A percentile compares a stretch with the other conserved stretches of the same genome.
Conservation (phyloP, 2,329 filamentous ascomycete species). For the Leptographium procerum region DNA sequence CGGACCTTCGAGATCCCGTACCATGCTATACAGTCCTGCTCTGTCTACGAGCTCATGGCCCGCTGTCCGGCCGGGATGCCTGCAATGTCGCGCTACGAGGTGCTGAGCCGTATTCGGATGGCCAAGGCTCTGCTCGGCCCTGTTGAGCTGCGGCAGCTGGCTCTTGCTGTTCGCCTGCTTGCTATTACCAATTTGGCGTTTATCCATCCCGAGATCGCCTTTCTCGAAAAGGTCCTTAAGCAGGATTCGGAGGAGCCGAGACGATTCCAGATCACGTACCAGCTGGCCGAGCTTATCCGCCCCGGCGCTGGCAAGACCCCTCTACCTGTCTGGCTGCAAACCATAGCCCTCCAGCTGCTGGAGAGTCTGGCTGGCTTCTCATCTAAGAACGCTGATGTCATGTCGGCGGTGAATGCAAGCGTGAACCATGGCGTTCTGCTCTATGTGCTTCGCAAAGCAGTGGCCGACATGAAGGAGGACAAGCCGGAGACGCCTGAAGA, state of each 20-base stretch:
- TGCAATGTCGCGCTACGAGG: slow-evolving; percentile 64
- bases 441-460: slow-evolving; percentile 83
- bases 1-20: slow-evolving; percentile 56
- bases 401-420: slow-evolving; percentile 83
- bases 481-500: slow-evolving; percentile 45
- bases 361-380: slow-evolving; percentile 78
- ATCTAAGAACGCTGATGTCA: slow-evolving; percentile 66
- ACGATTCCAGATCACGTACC: slow-evolving; percentile 79
- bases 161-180: slow-evolving; percentile 70
- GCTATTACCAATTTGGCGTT: slow-evolving; percentile 88
- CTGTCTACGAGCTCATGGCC: slow-evolving; percentile 45
- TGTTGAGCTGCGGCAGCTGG: slow-evolving; percentile 55
- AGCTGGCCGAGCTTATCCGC: slow-evolving; percentile 84
- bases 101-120: slow-evolving; percentile 70
- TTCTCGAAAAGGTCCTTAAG: slow-evolving; percentile 74
- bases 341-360: slow-evolving; percentile 67
- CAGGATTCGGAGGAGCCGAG: slow-evolving; percentile 85
- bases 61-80: slow-evolving; percentile 55
- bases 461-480: slow-evolving; percentile 63
- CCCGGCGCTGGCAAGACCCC: slow-evolving; percentile 51
- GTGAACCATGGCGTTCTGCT: slow-evolving; percentile 94
- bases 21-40: slow-evolving; percentile 36
- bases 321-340: slow-evolving; percentile 68
- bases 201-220: slow-evolving; percentile 71
- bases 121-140: slow-evolving; percentile 68